Evolutionary conservation across 116 monocot species (phyloP), one percentile per base, ranked within the genome.

Genomic region (Posidonia oceanica): DNA sequence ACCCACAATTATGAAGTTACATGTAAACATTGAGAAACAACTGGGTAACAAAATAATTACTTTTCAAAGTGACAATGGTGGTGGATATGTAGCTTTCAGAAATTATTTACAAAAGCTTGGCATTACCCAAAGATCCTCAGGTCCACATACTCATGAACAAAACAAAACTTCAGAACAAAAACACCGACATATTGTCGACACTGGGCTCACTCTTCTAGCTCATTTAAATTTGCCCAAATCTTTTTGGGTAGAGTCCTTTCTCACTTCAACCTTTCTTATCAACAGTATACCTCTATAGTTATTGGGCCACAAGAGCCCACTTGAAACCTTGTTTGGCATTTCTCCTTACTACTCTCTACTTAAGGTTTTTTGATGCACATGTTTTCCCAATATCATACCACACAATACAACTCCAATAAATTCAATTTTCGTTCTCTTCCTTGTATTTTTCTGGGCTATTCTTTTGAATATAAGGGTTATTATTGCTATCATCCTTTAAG

Each of bases 111-210:
- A n/a, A n/a, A n/a, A n/a, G n/a, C n/a, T n/a, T n/a, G n/a, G n/a
- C n/a, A n/a, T n/a, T n/a, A n/a, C n/a, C n/a, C n/a, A n/a, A n/a
- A n/a, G n/a, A n/a, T n/a, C n/a, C n/a, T n/a, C n/a, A n/a, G n/a
- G n/a, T n/a, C n/a, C n/a, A n/a, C n/a, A n/a, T n/a, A n/a, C n/a
- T 0, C 54, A 69, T 55, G 54, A 69, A 37, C 22, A 69, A 21
- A 69, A 69, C 5, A 54, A 36, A 6, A 16, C 54, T 4, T 2
- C 17, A 1, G 10, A 69, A 15, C 14, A 37, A 36, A 53, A 55
- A 20, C 52, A 18, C 17, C 0, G 1, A 18, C 69, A 69, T 69
- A 14, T 69, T 2, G 29, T 69, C 0, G 69, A 54, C 14, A 21
- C 51, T 3, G 3, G 23, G 4, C 15, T 69, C 3, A 69, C 36